phyloP scores from a whole-genome alignment of 306 rosid genomes.

The Cicer chorassanicum region DNA sequence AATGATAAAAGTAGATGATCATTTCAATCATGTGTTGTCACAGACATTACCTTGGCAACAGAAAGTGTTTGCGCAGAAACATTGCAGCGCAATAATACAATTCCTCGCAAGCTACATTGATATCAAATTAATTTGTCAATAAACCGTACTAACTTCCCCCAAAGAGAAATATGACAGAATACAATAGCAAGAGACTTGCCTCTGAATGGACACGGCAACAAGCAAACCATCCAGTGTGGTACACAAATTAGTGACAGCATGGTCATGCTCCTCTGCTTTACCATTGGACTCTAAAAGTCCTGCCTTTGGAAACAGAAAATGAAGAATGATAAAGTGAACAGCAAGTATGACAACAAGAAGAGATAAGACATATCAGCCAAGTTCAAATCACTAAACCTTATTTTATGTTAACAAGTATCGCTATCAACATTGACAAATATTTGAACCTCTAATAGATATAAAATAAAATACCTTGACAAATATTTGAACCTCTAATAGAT shows the following conservation, averaged over 20 bases:
- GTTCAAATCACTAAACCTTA: slow-evolving; percentile 27
- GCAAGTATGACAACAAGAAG: slow-evolving; percentile 30
- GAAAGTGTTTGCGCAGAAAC: slow-evolving; percentile 60
- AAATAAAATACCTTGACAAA: slow-evolving; percentile 63
- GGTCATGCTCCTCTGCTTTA: slow-evolving; percentile 57
- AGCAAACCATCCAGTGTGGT: slow-evolving; percentile 62
- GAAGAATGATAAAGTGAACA: slow-evolving; percentile 47
- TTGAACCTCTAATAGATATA: slow-evolving; percentile 23
- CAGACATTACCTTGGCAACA: slow-evolving; percentile 65
- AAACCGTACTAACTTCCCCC: slow-evolving; percentile 34
- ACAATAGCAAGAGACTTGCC: slow-evolving; percentile 55
- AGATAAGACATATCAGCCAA: background rate
- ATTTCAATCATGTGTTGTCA: slow-evolving; percentile 30
- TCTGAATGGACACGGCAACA: slow-evolving; percentile 87
- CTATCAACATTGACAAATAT: background rate
- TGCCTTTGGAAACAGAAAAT: slow-evolving; percentile 68
- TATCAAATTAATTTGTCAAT: slow-evolving; percentile 34
- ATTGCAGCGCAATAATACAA: slow-evolving; percentile 68
- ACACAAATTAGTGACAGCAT: slow-evolving; percentile 74
- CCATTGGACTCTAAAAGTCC: slow-evolving; percentile 72
- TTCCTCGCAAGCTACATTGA: slow-evolving; percentile 78
- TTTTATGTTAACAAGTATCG: slow-evolving; percentile 28
- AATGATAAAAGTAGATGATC: slow-evolving; percentile 26
- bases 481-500: slow-evolving; percentile 20
- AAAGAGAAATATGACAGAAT: slow-evolving; percentile 9